Evolutionary conservation across 129 eudicot species (phyloP).

Genomic region (Saposhnikovia divaricata): DNA sequence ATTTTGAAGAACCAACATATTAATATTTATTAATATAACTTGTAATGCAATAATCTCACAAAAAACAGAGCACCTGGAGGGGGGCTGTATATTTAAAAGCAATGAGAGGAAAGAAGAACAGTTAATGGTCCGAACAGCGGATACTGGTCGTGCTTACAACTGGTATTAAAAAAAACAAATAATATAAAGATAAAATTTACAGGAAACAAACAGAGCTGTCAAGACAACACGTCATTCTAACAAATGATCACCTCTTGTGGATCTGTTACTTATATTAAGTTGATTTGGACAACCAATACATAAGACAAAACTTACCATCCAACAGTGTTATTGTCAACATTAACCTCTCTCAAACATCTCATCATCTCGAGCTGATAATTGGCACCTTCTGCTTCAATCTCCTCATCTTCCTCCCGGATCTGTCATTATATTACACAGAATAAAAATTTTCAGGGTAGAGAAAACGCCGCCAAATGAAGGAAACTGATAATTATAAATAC

Average conservation of each 20-base stretch:
- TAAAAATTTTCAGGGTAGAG: neutral
- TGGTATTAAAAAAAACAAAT: neutral
- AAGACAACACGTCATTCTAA: neutral
- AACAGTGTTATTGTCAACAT: slow-evolving; percentile 97
- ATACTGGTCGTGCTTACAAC: neutral
- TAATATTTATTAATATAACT: neutral
- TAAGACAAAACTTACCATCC: slow-evolving; percentile 66
- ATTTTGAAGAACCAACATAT: neutral
- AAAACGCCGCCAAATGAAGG: neutral
- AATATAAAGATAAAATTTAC: neutral
- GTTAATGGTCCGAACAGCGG: neutral
- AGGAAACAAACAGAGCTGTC: neutral
- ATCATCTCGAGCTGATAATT: slow-evolving; percentile 99
- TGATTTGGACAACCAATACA: neutral
- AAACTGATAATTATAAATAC: neutral
- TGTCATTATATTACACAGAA: slow-evolving; percentile 7
- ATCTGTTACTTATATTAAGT: neutral
- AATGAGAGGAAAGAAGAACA: neutral
- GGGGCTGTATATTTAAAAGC: neutral
- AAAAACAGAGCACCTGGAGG: neutral
- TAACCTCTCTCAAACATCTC: slow-evolving; percentile 99
- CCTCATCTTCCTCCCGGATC: slow-evolving; percentile 95
- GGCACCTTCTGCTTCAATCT: slow-evolving; percentile 96
- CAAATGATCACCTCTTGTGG: neutral
- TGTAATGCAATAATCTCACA: neutral